Base-by-base conservation (phyloP, 75 land plant species). In the Cunninghamia lanceolata region DNA sequence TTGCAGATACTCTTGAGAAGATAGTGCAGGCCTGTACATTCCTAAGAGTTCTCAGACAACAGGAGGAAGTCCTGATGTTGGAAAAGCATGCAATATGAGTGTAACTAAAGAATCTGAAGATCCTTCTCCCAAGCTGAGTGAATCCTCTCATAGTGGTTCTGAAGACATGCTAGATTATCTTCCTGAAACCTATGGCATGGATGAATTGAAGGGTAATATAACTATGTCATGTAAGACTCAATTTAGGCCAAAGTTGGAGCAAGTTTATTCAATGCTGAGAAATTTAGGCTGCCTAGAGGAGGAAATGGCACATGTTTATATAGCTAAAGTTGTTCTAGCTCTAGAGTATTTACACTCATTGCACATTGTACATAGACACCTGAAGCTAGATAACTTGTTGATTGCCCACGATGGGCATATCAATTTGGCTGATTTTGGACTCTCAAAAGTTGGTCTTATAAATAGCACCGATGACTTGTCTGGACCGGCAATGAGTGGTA, bases 341-440 rank as follows among this genome's bases (percentile, higher is more conserved):
- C 87, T 98, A 93, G 99, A 98, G 70, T 98, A 98, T 87, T 88
- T 98, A 87, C 99, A 98, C 87, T 95, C 99, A 39, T 82, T 94
- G 73, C 91, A 90, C 77, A 95, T 98, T 75, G 97, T 98, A 78
- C 99, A 98, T 89, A 96, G 99, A 74, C 98, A 98, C 89, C 85
- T 98, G 88, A 98, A 98, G 88, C 99, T 98, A 53, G 99, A 98
- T 86, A 98, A 98, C 90, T 85, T 98, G 56, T 88, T 98, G 84
- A 98, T 98, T 91, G 99, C 99, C 39, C 99, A 96, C 91, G 99
- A 98, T 91, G 99, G 99, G n/a, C 99, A 98, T 85, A 96, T 98
- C 52, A 98, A 96, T 95, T 89, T 98, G 87, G 96, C 99, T 89
- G 99, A 98, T 86, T 96, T 98, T 90, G 99, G 99, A 71, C 96